Conservation (phyloP, 2,329 filamentous ascomycete genomes). For the Cercospora sesami region DNA sequence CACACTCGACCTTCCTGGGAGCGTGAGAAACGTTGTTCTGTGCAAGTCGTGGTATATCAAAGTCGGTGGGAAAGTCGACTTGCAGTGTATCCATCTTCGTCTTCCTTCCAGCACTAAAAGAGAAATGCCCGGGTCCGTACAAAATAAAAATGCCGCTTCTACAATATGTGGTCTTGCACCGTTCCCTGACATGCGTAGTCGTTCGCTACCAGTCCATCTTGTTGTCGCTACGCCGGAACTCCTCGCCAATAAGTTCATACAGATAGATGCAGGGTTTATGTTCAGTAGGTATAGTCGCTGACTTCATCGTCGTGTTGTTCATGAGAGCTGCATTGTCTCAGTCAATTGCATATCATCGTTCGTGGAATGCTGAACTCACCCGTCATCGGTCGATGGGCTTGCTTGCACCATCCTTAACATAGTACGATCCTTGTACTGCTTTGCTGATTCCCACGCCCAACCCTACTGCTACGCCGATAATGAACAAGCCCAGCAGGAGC, state of each 20-base stretch:
- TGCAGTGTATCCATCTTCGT: neutral
- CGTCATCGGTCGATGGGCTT: slow-evolving; percentile 17
- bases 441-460: slow-evolving; percentile 52
- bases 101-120: neutral
- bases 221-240: slow-evolving; percentile 3
- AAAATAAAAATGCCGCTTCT: neutral
- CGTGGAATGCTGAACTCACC: neutral
- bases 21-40: neutral
- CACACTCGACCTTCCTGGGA: neutral
- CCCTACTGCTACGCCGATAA: slow-evolving; percentile 50
- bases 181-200: neutral
- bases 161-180: neutral
- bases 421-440: slow-evolving; percentile 52
- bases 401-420: slow-evolving; percentile 41
- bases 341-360: neutral
- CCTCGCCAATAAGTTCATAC: slow-evolving; percentile 10
- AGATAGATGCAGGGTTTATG: slow-evolving; percentile 1
- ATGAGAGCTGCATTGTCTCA: neutral
- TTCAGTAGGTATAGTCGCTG: slow-evolving; percentile 4
- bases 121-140: neutral
- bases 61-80: neutral
- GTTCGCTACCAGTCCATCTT: neutral
- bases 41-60: neutral
- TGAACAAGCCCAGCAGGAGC: slow-evolving; percentile 48
- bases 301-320: slow-evolving; percentile 1